Evolutionary conservation across 768 basidiomycete species (phyloP).

Genomic region (Russula sp.): DNA sequence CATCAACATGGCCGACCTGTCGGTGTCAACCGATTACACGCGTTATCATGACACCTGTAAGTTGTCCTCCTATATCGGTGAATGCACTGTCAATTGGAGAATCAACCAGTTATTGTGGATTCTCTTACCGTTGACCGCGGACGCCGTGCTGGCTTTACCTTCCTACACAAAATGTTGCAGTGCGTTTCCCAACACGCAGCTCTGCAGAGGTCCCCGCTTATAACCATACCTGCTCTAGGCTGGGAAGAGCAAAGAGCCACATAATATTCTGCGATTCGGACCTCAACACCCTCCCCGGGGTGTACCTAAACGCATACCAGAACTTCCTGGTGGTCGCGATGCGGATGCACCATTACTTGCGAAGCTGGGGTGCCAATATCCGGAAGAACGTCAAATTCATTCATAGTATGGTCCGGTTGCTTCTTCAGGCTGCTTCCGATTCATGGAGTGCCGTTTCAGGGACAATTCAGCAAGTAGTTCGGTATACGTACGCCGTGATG

Average conservation of each 20-base stretch:
- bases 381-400: conserved; percentile 44
- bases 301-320: conserved; percentile 82
- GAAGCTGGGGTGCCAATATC: conserved; percentile 45
- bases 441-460: conserved; percentile 32
- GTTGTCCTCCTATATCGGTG: conserved; percentile 20
- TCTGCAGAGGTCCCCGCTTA: background rate
- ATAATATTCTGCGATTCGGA: conserved; percentile 70
- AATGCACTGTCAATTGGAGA: background rate
- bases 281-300: conserved; percentile 53
- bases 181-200: conserved; percentile 30
- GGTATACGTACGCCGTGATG: conserved; percentile 47
- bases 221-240: conserved; percentile 32
- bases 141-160: conserved; percentile 54
- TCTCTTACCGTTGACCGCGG: conserved; percentile 66
- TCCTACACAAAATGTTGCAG: conserved; percentile 70
- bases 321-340: conserved; percentile 75
- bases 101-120: conserved; percentile 46
- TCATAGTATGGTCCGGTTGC: conserved; percentile 36
- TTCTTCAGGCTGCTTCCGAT: background rate
- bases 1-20: conserved; percentile 69
- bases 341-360: conserved; percentile 81
- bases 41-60: conserved; percentile 57
- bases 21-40: conserved; percentile 71
- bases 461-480: conserved; percentile 53
- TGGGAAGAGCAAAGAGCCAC: conserved; percentile 68